A percentile compares a stretch with the other conserved stretches of the same genome.
Evolutionary conservation across 495 filamentous ascomycete species (phyloP).

Genomic region (Glonium stellatum): DNA sequence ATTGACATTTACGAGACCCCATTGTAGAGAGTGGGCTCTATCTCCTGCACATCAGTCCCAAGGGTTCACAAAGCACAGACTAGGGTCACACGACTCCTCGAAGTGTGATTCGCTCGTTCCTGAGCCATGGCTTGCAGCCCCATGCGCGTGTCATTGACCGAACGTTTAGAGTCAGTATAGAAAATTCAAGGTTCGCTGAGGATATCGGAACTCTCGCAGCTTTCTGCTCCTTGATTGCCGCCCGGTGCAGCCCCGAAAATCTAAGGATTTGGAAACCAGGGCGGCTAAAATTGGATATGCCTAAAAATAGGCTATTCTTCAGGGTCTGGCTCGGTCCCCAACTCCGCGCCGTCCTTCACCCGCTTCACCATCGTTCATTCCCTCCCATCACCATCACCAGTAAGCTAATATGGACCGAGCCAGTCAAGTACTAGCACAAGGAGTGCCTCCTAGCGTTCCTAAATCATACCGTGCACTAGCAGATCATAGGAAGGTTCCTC

Average conservation of each 20-base stretch:
- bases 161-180: no score
- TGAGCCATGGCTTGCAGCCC: no score
- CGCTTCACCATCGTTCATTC: neutral
- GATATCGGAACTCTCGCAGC: neutral
- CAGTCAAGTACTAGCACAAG: conserved; percentile 2
- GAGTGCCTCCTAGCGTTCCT: neutral
- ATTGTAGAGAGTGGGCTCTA: no score
- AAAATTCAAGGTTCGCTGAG: no score
- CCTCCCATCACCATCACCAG: conserved; percentile 2
- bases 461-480: conserved; percentile 1
- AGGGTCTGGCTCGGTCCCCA: neutral
- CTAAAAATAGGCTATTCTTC: neutral
- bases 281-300: neutral
- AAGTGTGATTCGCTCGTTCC: no score
- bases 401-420: conserved; percentile 1
- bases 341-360: neutral
- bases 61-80: no score
- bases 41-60: no score
- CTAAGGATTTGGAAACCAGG: neutral
- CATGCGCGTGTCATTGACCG: no score
- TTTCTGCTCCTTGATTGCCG: neutral
- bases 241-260: neutral
- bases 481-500: neutral
- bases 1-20: no score
- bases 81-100: no score